phyloP scores from a whole-genome alignment of 495 filamentous ascomycete species.

The Penicillium nucicola region DNA sequence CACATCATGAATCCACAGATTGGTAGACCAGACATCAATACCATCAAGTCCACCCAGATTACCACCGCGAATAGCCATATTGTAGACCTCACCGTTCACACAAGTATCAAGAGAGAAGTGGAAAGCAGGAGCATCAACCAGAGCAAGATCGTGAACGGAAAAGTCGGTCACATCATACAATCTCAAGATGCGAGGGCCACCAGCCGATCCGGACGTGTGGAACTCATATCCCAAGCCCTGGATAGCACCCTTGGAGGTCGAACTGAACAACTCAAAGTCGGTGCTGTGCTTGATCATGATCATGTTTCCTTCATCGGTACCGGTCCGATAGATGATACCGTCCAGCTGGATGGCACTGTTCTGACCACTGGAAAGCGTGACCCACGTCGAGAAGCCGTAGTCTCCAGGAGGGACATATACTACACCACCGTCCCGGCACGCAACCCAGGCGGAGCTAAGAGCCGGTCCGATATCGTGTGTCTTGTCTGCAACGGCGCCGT shows the following conservation, averaged over 20 bases:
- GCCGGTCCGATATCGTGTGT: conserved; percentile 46
- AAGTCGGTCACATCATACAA: conserved; percentile 42
- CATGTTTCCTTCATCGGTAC: conserved; percentile 47
- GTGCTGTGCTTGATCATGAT: conserved; percentile 45
- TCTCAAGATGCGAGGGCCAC: conserved; percentile 36
- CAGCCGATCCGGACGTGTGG: conserved; percentile 21
- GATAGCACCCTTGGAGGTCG: conserved; percentile 46
- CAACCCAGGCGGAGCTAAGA: conserved; percentile 44
- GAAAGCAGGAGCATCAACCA: conserved; percentile 52
- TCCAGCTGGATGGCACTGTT: conserved; percentile 47
- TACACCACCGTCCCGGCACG: conserved; percentile 36
- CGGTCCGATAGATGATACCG: conserved; percentile 46
- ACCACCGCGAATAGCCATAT: conserved; percentile 52
- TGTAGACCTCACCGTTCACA: conserved; percentile 47
- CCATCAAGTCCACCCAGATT: conserved; percentile 49
- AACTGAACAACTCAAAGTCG: conserved; percentile 51
- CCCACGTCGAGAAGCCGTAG: conserved; percentile 34
- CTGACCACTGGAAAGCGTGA: conserved; percentile 33
- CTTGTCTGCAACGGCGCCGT: conserved; percentile 46
- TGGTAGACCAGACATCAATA: conserved; percentile 48
- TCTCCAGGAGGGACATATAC: conserved; percentile 36
- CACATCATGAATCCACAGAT: conserved; percentile 53
- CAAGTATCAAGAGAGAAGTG: conserved; percentile 48
- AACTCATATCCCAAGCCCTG: conserved; percentile 51
- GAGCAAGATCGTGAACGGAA: conserved; percentile 47